These are phyloP conservation scores for Coemansia sp. DNA, from an alignment of 192 early-diverging fungal genomes.

Conservation along the genomic window DNA sequence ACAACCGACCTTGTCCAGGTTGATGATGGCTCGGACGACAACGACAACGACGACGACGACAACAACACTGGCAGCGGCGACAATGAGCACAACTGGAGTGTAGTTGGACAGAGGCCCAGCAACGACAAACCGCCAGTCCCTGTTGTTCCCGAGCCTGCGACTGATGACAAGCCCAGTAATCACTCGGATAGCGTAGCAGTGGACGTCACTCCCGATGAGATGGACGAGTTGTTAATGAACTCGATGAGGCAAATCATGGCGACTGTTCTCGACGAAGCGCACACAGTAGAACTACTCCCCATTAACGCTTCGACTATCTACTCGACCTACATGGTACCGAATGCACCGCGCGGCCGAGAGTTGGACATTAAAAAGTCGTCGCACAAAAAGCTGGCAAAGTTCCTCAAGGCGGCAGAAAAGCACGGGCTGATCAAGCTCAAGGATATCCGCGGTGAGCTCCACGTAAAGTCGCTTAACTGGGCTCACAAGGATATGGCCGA, in stretches of 20 bases:
- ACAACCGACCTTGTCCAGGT: background rate
- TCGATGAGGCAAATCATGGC: constrained; percentile 70
- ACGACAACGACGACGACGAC: no score
- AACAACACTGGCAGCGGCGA: no score
- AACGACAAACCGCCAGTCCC: background rate
- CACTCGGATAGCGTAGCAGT: background rate
- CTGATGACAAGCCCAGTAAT: background rate
- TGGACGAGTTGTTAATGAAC: constrained; percentile 70
- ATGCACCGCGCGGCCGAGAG: constrained; percentile 57
- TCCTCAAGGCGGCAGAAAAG: constrained; percentile 87
- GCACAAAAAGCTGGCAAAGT: constrained; percentile 87
- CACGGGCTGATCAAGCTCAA: constrained; percentile 78
- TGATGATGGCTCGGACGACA: constrained; percentile 13
- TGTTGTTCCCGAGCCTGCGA: background rate
- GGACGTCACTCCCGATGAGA: constrained; percentile 53
- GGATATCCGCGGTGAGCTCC: constrained; percentile 57
- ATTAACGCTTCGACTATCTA: constrained; percentile 74
- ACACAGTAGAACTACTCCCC: constrained; percentile 63
- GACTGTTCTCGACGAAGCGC: constrained; percentile 59
- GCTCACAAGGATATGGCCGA: constrained; percentile 23
- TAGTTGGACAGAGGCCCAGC: background rate
- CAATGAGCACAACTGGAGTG: constrained; percentile 3
- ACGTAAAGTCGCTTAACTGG: constrained; percentile 45
- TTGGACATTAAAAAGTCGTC: constrained; percentile 82
- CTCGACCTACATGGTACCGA: constrained; percentile 71